Conservation (phyloP, 495 filamentous ascomycete species). For the Bryoglossum gracile region DNA sequence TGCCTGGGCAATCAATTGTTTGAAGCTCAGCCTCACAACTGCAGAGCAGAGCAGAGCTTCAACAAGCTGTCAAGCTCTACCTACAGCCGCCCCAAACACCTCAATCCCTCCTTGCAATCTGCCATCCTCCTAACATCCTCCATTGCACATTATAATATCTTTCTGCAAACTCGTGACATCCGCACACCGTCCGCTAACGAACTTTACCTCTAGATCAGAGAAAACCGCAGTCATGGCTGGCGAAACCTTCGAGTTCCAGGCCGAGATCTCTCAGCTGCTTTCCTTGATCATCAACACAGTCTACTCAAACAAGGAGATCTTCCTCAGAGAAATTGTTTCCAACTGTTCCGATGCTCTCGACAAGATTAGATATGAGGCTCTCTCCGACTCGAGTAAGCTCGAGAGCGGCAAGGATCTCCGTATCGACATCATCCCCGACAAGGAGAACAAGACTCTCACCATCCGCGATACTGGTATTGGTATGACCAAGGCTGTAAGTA, state of each 20-base stretch:
- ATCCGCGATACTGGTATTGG: conserved; percentile 97
- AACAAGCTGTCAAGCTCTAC: conserved; percentile 1
- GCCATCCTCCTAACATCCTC: no score
- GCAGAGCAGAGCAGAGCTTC: no score
- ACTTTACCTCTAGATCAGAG: conserved; percentile 9
- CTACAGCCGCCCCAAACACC: neutral
- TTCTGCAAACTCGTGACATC: no score
- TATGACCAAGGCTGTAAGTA: conserved; percentile 98
- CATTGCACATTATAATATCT: no score
- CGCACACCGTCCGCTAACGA: no score
- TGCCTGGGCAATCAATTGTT: conserved; percentile 4
- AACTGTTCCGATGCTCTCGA: conserved; percentile 97
- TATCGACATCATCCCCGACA: conserved; percentile 96
- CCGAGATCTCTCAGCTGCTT: conserved; percentile 99
- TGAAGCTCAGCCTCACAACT: conserved; percentile 10
- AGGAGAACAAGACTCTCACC: conserved; percentile 93
- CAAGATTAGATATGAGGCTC: conserved; percentile 98
- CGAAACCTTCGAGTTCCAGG: conserved; percentile 99
- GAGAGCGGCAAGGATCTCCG: conserved; percentile 94
- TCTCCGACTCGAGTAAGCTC: conserved; percentile 95
- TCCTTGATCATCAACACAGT: conserved; percentile 99
- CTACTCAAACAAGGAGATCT: conserved; percentile 99
- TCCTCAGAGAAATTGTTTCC: conserved; percentile 94
- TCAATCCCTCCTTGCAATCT: neutral
- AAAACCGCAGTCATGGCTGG: conserved; percentile 50